Evolutionary conservation across 371 early-diverging fungal genomes (phyloP).

Genomic region (Actinomucor elegans): DNA sequence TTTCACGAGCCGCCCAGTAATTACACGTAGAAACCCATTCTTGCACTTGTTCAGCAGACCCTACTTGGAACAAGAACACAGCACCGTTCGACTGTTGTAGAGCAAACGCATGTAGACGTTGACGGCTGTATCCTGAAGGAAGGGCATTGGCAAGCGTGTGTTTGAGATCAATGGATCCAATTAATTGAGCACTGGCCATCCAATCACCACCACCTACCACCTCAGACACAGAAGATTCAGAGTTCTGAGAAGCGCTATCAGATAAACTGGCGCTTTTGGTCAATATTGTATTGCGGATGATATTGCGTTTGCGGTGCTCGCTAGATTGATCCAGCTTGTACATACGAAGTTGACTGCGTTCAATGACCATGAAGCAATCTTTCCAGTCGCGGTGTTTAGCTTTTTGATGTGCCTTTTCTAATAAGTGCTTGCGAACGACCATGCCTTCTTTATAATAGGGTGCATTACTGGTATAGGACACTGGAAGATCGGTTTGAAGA

Average conservation of each 20-base stretch:
- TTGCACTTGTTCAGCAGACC: constrained; percentile 62
- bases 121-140: constrained; percentile 79
- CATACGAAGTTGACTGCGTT: constrained; percentile 75
- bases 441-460: constrained; percentile 67
- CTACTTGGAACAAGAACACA: constrained; percentile 83
- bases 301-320: constrained; percentile 6
- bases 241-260: constrained; percentile 31
- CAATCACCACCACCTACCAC: constrained; percentile 19
- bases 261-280: constrained; percentile 27
- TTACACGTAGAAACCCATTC: constrained; percentile 89
- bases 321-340: constrained; percentile 62
- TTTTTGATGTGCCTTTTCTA: constrained; percentile 71
- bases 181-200: constrained; percentile 21
- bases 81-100: constrained; percentile 79
- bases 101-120: constrained; percentile 83
- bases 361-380: constrained; percentile 70
- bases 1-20: constrained; percentile 90
- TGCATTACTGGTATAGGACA: constrained; percentile 22
- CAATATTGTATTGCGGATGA: constrained; percentile 6
- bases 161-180: constrained; percentile 68
- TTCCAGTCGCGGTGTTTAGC: constrained; percentile 83
- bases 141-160: constrained; percentile 81
- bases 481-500: constrained; percentile 16
- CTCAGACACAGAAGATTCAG: background rate
- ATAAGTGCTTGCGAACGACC: constrained; percentile 79